Conservation (phyloP, 768 basidiomycete genomes). For the Aureoboletus auriporus region DNA sequence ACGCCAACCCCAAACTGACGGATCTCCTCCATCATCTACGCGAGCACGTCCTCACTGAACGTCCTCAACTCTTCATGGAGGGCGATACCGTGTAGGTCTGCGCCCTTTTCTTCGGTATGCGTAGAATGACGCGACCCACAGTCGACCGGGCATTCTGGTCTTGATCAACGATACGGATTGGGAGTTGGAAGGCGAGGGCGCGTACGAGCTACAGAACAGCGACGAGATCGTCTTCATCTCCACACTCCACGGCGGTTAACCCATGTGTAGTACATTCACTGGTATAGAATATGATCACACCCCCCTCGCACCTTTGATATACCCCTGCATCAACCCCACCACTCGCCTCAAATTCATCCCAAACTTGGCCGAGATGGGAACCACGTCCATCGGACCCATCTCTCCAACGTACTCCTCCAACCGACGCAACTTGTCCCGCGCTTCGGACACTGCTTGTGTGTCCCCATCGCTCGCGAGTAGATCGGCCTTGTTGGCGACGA, state of each 20-base stretch:
- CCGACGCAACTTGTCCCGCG: constrained; percentile 50
- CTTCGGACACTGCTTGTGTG: constrained; percentile 45
- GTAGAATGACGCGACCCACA: constrained; percentile 26
- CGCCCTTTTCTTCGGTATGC: not conserved
- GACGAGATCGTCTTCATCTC: constrained; percentile 98
- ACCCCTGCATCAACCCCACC: constrained; percentile 62
- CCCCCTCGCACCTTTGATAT: constrained; percentile 51
- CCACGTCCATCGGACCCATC: constrained; percentile 57
- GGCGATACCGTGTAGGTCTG: constrained; percentile 74
- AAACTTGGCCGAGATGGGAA: constrained; percentile 84
- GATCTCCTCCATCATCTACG: constrained; percentile 79
- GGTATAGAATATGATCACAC: not conserved
- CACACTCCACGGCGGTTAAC: constrained; percentile 70
- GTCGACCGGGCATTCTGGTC: constrained; percentile 94
- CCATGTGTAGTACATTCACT: constrained; percentile 1
- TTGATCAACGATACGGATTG: constrained; percentile 97
- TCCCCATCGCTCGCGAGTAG: constrained; percentile 53
- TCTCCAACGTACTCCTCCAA: constrained; percentile 57
- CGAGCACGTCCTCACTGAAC: constrained; percentile 73
- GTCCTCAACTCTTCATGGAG: constrained; percentile 88
- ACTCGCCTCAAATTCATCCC: constrained; percentile 74
- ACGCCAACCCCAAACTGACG: constrained; percentile 41
- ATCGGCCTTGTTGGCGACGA: constrained; percentile 96
- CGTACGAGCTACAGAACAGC: constrained; percentile 67
- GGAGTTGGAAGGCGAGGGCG: constrained; percentile 94